Evolutionary conservation across 2,329 filamentous ascomycete species (phyloP).

Genomic region (Colletotrichum chrysophilum): DNA sequence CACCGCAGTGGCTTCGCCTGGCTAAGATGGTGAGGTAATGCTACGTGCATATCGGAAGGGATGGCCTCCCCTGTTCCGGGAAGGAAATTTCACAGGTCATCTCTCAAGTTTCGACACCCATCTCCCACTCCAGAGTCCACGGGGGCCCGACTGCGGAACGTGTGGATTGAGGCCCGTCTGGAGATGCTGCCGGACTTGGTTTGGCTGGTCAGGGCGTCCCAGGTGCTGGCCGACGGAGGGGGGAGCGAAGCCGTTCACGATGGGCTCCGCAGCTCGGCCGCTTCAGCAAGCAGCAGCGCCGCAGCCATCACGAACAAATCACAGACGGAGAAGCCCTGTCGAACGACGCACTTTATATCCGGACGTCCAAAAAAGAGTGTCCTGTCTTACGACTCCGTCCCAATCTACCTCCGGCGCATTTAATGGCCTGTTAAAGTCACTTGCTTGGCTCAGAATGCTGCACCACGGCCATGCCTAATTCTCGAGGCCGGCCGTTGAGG

Average conservation of each 20-base stretch:
- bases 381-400: background rate
- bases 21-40: constrained; percentile 18
- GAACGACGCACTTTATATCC: background rate
- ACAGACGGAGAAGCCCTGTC: background rate
- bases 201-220: background rate
- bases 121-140: background rate
- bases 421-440: background rate
- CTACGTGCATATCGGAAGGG: constrained; percentile 20
- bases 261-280: constrained; percentile 8
- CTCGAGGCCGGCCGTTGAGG: background rate
- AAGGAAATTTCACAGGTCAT: constrained; percentile 5
- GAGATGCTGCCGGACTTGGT: constrained; percentile 11
- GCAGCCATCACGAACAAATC: background rate
- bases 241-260: constrained; percentile 3
- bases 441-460: background rate
- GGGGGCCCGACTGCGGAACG: background rate
- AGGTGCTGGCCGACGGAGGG: constrained; percentile 1
- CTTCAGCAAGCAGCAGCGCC: constrained; percentile 7
- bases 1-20: constrained; percentile 16
- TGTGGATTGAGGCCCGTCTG: background rate
- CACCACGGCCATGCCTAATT: background rate
- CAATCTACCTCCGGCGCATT: background rate
- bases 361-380: background rate
- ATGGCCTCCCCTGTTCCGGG: constrained; percentile 12
- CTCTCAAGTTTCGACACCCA: background rate